A percentile compares a stretch with the other conserved stretches of the same genome.
These are phyloP conservation scores for Nothopassalora personata DNA, from an alignment of 2,329 filamentous ascomycete species.

Conservation along the genomic window DNA sequence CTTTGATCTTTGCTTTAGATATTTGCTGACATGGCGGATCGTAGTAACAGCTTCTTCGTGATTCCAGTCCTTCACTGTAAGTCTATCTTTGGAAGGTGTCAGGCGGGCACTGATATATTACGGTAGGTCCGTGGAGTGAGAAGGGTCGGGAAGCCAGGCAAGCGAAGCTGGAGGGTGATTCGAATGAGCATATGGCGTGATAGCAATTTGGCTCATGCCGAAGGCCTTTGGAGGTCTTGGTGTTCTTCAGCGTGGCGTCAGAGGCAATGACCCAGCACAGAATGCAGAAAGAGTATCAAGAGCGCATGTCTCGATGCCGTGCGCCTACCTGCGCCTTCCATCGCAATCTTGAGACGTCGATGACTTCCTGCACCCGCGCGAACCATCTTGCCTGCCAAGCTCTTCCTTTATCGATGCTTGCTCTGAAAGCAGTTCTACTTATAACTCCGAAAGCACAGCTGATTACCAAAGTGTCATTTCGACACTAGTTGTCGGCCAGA, in stretches of 20 bases:
- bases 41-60: slow-evolving; percentile 3
- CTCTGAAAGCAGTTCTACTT: too few relatives aligned
- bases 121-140: slow-evolving; percentile 7
- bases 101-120: not conserved
- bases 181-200: slow-evolving; percentile 2
- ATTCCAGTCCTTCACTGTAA: slow-evolving; percentile 8
- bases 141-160: slow-evolving; percentile 1
- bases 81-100: not conserved
- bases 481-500: too few relatives aligned
- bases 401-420: too few relatives aligned
- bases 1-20: slow-evolving; percentile 5
- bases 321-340: not conserved
- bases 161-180: slow-evolving; percentile 1
- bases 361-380: not conserved
- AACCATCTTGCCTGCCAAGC: too few relatives aligned
- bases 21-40: slow-evolving; percentile 6
- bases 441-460: too few relatives aligned
- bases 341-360: not conserved
- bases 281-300: not conserved
- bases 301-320: not conserved
- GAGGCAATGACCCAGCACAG: not conserved
- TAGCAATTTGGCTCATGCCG: not conserved
- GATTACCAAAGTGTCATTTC: too few relatives aligned
- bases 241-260: not conserved
- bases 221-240: not conserved